Percentiles rank a stretch among this genome's conserved stretches.
phyloP scores from a whole-genome alignment of 345 rosid species.

The Cardamine resedifolia region DNA sequence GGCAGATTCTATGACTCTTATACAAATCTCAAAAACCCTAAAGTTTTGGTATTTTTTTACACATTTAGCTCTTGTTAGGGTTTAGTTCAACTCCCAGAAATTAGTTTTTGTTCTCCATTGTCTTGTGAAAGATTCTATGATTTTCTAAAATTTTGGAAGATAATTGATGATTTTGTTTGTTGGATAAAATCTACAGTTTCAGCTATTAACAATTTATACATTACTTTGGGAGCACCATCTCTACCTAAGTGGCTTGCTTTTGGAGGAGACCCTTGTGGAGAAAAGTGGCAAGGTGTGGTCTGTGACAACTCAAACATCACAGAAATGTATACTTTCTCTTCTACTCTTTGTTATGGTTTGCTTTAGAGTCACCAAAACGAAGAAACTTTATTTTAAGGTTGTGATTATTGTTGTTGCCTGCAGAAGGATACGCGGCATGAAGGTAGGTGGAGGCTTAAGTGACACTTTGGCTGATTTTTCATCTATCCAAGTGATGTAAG shows the following conservation, averaged over 20 bases:
- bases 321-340: constrained; percentile 47
- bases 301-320: constrained; percentile 83
- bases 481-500: constrained; percentile 77
- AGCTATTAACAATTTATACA: constrained; percentile 68
- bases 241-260: constrained; percentile 61
- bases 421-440: constrained; percentile 69
- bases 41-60: background rate
- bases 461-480: constrained; percentile 51
- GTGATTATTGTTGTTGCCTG: constrained; percentile 32
- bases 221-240: constrained; percentile 64
- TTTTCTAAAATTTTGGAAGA: background rate
- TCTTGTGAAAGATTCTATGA: background rate
- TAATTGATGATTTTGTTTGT: background rate
- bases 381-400: constrained; percentile 12
- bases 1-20: background rate
- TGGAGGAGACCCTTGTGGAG: constrained; percentile 97
- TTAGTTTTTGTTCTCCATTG: background rate
- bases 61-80: constrained; percentile 21
- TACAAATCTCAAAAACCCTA: constrained; percentile 17
- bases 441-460: constrained; percentile 63
- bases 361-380: constrained; percentile 15
- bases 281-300: constrained; percentile 78
- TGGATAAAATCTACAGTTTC: constrained; percentile 48
- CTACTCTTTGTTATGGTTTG: constrained; percentile 23
- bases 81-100: constrained; percentile 18